These are phyloP conservation scores for Isochrysis galbana DNA, from an alignment of 78 protist genomes.

Conservation along the genomic window DNA sequence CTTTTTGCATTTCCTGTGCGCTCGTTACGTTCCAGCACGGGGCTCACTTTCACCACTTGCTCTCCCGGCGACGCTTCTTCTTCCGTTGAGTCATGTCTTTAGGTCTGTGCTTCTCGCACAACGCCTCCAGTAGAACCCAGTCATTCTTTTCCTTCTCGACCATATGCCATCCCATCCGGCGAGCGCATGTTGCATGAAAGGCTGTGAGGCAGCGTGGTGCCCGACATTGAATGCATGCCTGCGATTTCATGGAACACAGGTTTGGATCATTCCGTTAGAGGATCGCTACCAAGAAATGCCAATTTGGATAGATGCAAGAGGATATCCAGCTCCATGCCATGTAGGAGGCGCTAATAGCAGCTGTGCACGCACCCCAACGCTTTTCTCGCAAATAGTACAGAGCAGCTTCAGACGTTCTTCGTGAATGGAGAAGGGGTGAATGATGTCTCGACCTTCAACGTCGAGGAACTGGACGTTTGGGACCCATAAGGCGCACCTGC, in stretches of 20 bases:
- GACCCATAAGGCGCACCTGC: conserved; percentile 36
- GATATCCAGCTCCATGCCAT: too few species aligned
- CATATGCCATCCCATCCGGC: neutral
- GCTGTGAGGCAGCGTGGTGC: neutral
- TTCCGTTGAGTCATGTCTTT: neutral
- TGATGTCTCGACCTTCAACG: neutral
- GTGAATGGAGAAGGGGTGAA: neutral
- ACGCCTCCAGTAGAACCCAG: neutral
- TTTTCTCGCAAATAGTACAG: conserved; percentile 23
- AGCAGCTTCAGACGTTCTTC: neutral
- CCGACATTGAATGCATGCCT: neutral
- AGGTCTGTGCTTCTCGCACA: neutral
- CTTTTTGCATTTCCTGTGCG: too few species aligned
- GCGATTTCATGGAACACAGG: too few species aligned
- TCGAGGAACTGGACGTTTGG: conserved; percentile 30
- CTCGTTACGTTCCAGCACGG: too few species aligned
- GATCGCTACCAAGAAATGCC: too few species aligned
- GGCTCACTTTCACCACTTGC: neutral
- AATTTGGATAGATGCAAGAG: too few species aligned
- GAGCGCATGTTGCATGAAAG: conserved; percentile 49
- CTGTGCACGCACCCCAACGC: conserved; percentile 35
- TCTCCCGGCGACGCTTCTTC: neutral
- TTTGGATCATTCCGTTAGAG: too few species aligned
- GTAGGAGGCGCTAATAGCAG: too few species aligned
- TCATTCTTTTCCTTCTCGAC: neutral